phyloP scores from a whole-genome alignment of 2,329 filamentous ascomycete genomes.

The Alternaria brassicae region DNA sequence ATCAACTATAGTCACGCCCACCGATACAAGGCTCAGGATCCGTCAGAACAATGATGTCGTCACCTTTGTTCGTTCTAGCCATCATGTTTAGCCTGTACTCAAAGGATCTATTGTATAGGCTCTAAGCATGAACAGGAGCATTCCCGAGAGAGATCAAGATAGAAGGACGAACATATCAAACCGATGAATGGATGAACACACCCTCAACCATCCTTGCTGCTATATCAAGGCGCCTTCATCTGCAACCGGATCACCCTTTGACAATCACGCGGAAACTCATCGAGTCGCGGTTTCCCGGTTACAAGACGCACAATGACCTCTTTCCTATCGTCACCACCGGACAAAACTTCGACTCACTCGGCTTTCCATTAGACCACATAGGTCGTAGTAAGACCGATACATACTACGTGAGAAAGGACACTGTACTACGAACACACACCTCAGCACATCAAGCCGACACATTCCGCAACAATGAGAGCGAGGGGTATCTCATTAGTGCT shows the following conservation, averaged over 20 bases:
- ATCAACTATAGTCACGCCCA: neutral
- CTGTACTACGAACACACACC: conserved; percentile 89
- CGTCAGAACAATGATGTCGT: neutral
- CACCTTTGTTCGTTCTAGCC: neutral
- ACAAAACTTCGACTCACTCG: conserved; percentile 97
- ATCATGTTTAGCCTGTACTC: neutral
- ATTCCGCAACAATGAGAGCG: conserved; percentile 73
- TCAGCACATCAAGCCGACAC: conserved; percentile 89
- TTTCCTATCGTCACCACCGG: conserved; percentile 82
- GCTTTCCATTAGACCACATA: conserved; percentile 86
- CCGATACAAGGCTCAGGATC: neutral
- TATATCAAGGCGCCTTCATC: conserved; percentile 80
- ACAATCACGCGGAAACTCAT: conserved; percentile 91
- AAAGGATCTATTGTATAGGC: neutral
- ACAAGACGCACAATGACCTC: conserved; percentile 77
- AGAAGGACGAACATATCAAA: conserved; percentile 68
- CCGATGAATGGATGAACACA: conserved; percentile 86
- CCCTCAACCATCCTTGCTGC: conserved; percentile 76
- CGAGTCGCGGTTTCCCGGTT: conserved; percentile 84
- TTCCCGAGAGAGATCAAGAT: conserved; percentile 58
- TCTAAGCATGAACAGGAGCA: conserved; percentile 29
- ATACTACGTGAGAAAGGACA: conserved; percentile 88
- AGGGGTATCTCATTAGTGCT: conserved; percentile 88
- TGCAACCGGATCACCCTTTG: conserved; percentile 89
- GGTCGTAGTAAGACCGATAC: conserved; percentile 89